phyloP scores from a whole-genome alignment of 2,329 filamentous ascomycete species.

The Nigrospora sphaerica region DNA sequence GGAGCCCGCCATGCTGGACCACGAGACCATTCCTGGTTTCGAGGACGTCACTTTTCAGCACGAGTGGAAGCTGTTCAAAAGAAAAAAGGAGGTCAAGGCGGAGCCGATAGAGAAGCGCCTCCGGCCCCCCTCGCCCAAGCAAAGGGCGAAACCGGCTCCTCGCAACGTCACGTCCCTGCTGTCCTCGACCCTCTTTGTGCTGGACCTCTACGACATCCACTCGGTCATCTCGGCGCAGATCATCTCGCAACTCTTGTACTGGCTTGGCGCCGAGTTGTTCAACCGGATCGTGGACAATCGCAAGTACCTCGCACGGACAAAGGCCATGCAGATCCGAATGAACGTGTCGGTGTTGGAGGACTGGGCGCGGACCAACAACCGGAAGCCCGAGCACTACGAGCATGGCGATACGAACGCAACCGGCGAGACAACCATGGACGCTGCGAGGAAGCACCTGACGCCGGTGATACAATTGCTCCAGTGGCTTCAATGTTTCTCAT shows the following conservation, averaged over 20 bases:
- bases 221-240: conserved; percentile 93
- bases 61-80: conserved; percentile 96
- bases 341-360: conserved; percentile 93
- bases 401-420: conserved; percentile 79
- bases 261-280: conserved; percentile 93
- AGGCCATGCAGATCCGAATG: conserved; percentile 99
- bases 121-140: conserved; percentile 86
- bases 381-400: conserved; percentile 92
- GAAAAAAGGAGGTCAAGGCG: conserved; percentile 82
- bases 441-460: conserved; percentile 75
- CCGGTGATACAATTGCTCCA: conserved; percentile 91
- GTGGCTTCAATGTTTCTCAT: conserved; percentile 97
- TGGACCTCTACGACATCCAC: conserved; percentile 98
- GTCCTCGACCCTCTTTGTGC: conserved; percentile 91
- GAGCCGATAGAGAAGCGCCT: conserved; percentile 88
- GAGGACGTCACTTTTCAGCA: conserved; percentile 96
- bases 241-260: conserved; percentile 87
- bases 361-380: conserved; percentile 90
- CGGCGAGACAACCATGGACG: conserved; percentile 81
- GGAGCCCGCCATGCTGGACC: conserved; percentile 89
- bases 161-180: conserved; percentile 93
- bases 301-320: conserved; percentile 89
- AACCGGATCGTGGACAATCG: conserved; percentile 96
- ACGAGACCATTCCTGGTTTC: conserved; percentile 95
- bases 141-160: conserved; percentile 83